These are phyloP conservation scores for Pichia exigua DNA, from an alignment of 805 yeast species.

Conservation along the genomic window DNA sequence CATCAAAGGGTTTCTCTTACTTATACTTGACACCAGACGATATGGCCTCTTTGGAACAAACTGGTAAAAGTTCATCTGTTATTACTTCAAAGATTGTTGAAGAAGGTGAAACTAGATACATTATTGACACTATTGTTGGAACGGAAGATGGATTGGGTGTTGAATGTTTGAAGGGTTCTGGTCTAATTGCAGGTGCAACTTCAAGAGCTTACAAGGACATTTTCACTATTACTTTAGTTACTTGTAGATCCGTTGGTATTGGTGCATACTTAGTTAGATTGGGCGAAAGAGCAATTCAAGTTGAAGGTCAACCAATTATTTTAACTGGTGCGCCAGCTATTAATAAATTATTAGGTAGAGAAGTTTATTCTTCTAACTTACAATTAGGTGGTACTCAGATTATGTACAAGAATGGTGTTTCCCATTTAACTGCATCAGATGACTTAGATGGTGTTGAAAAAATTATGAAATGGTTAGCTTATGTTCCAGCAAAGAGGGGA, in stretches of 20 bases:
- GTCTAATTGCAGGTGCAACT: constrained; percentile 98
- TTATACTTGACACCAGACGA: constrained; percentile 73
- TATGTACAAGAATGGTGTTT: constrained; percentile 97
- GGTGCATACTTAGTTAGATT: constrained; percentile 98
- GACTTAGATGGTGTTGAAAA: constrained; percentile 94
- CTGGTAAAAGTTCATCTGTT: constrained; percentile 55
- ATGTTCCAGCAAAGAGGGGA: constrained; percentile 84
- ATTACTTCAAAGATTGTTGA: constrained; percentile 75
- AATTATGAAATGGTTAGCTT: constrained; percentile 93
- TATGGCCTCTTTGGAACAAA: constrained; percentile 43
- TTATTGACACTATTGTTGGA: constrained; percentile 83
- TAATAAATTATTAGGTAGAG: constrained; percentile 92
- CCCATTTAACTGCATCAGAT: constrained; percentile 94
- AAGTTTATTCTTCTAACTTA: constrained; percentile 91
- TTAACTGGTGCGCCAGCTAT: constrained; percentile 99
- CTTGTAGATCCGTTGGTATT: constrained; percentile 99
- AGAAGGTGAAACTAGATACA: constrained; percentile 73
- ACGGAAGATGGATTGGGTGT: constrained; percentile 97
- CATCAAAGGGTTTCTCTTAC: constrained; percentile 84
- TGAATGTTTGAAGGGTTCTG: constrained; percentile 96
- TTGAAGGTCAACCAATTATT: constrained; percentile 97
- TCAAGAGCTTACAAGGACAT: constrained; percentile 96
- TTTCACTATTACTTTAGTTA: constrained; percentile 94
- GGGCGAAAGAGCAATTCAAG: constrained; percentile 98
- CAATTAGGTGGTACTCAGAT: constrained; percentile 99